Evolutionary conservation across 179 eudicot species (phyloP), one percentile per base, ranked within the genome.

Genomic region (Spergularia azorica): DNA sequence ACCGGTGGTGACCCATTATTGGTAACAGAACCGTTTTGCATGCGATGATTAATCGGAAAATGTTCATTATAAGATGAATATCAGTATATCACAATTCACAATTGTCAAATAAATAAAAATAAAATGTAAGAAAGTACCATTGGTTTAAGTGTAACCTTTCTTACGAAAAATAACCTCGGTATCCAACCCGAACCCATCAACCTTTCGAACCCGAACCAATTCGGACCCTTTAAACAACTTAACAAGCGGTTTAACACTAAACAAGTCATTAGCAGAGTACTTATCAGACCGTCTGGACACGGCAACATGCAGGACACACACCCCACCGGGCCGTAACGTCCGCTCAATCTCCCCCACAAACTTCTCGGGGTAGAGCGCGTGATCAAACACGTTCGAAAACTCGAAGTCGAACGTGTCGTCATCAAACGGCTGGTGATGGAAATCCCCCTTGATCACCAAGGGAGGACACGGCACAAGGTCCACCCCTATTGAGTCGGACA

Each of bases 171-270:
- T 86, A 6, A 93, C 82, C 80, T 94, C 97, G 0, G 95, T 95
- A 60, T 95, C 97, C 84, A 95, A 88, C 82, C 98, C 97, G 74
- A 95, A 91, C 72, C 98, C 98, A 63, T 94, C 97, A 21, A 92
- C 83, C 38, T 72, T 85, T 77, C 94, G 71, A 6, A 84, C 88
- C 70, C 83, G 84, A 72, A 91, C 88, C 86, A 89, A 48, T 15
- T 93, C 88, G 41, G 95, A 91, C 71, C 81, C 46, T 4, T 74
- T 77, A 71, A 95, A 93, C 89, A 95, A 70, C 80, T 67, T 72
- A 70, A 79, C 86, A 64, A 95, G 70, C 60, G 95, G 89, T 0
- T 82, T 82, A 0, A 92, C 84, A 56, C 92, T 88, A 54, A 55
- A 74, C 88, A 95, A 76, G 56, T 95, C 98, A 74, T 95, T 95